Evolutionary conservation across 768 basidiomycete species (phyloP).

Genomic region (Pleurotus ostreatus): DNA sequence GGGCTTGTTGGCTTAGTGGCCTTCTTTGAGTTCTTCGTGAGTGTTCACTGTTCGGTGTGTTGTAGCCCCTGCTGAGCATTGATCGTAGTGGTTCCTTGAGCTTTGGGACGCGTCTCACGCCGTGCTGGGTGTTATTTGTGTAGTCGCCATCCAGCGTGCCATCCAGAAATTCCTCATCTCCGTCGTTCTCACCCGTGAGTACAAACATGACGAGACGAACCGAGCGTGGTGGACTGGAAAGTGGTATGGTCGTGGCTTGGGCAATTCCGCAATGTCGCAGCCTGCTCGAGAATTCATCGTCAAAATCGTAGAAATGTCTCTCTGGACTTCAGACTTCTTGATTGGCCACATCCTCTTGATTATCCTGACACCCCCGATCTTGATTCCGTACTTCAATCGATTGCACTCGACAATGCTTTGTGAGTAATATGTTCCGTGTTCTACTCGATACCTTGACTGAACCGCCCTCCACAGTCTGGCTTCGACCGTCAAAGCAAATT

Average conservation of each 20-base stretch:
- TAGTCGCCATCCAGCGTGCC: conserved; percentile 86
- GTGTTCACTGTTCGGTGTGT: conserved; percentile 34
- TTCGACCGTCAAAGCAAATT: conserved; percentile 92
- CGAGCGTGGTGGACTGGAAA: conserved; percentile 99
- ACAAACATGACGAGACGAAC: conserved; percentile 98
- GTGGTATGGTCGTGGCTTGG: conserved; percentile 95
- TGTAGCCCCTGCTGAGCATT: conserved; percentile 10
- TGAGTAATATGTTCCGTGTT: conserved; percentile 34
- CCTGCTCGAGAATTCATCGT: conserved; percentile 96
- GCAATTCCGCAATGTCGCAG: conserved; percentile 89
- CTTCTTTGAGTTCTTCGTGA: conserved; percentile 95
- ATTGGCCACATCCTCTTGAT: conserved; percentile 81
- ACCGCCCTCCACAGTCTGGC: conserved; percentile 66
- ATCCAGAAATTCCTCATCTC: conserved; percentile 94
- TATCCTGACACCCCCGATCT: conserved; percentile 77
- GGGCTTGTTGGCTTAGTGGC: conserved; percentile 78
- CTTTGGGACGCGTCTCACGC: conserved; percentile 97
- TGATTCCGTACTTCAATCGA: conserved; percentile 86
- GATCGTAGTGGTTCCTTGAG: conserved; percentile 86
- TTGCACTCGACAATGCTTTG: conserved; percentile 92
- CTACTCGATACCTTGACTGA: conserved; percentile 10
- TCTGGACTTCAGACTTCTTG: conserved; percentile 96
- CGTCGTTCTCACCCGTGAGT: conserved; percentile 93
- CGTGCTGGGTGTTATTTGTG: conserved; percentile 86
- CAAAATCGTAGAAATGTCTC: conserved; percentile 96